These are phyloP conservation scores for Claviceps pazoutovae DNA, from an alignment of 2,329 filamentous ascomycete genomes.

Conservation along the genomic window DNA sequence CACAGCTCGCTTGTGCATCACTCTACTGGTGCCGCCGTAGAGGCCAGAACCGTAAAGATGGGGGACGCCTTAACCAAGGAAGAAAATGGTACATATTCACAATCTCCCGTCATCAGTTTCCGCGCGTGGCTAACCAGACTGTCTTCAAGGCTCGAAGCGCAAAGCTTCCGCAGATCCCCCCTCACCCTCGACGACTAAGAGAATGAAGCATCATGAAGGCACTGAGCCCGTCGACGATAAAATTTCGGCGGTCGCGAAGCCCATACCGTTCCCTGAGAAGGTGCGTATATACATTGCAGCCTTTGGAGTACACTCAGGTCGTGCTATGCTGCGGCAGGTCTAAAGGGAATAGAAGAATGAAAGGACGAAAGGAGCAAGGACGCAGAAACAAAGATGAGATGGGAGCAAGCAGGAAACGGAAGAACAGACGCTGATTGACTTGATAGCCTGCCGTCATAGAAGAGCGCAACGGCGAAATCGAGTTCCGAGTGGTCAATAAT, in stretches of 20 bases:
- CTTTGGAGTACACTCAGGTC: no score
- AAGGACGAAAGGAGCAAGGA: no score
- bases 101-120: background rate
- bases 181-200: slow-evolving; percentile 49
- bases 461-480: slow-evolving; percentile 85
- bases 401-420: background rate
- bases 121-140: background rate
- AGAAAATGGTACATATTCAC: slow-evolving; percentile 18
- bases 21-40: background rate
- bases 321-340: no score
- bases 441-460: slow-evolving; percentile 31
- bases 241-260: slow-evolving; percentile 37
- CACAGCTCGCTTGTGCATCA: background rate
- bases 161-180: slow-evolving; percentile 56
- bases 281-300: slow-evolving; percentile 22
- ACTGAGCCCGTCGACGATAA: slow-evolving; percentile 23
- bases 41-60: background rate
- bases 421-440: background rate
- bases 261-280: slow-evolving; percentile 83
- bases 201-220: slow-evolving; percentile 37
- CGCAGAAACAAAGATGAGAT: background rate
- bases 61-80: slow-evolving; percentile 12
- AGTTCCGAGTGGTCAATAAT: slow-evolving; percentile 97
- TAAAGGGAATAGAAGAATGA: no score
- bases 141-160: slow-evolving; percentile 44